Evolutionary conservation across 176 grass and related monocot species (phyloP).

Genomic region (Chrysopogon serrulatus): DNA sequence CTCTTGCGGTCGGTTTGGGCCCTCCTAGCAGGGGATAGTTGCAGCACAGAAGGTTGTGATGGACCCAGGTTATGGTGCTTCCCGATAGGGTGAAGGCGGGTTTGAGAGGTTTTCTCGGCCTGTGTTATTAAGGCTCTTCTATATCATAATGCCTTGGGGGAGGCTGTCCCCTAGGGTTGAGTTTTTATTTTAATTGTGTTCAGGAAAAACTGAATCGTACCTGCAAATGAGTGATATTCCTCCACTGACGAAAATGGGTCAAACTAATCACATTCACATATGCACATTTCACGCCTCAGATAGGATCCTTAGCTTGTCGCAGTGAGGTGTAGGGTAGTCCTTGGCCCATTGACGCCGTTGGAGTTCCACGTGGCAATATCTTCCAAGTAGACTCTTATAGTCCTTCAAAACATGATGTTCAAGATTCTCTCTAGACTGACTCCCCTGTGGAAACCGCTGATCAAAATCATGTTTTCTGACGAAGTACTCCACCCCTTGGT

Average conservation of each 20-base stretch:
- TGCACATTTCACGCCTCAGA: conserved; percentile 32
- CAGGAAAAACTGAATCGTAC: neutral
- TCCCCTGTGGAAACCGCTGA: conserved; percentile 57
- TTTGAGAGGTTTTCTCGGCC: neutral
- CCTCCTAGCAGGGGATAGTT: neutral
- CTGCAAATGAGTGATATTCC: neutral
- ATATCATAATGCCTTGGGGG: neutral
- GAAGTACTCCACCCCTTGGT: conserved; percentile 73
- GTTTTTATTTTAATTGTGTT: neutral
- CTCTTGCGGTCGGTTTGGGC: neutral
- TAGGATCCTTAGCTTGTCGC: conserved; percentile 63
- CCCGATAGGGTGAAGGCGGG: neutral
- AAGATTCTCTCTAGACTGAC: conserved; percentile 56
- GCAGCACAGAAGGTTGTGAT: neutral
- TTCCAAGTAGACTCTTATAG: conserved; percentile 53
- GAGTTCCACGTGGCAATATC: conserved; percentile 62
- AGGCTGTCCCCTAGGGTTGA: neutral
- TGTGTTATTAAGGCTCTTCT: neutral
- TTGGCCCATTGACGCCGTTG: conserved; percentile 57
- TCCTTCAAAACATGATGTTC: conserved; percentile 73
- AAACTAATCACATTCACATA: conserved; percentile 29
- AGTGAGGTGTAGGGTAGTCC: conserved; percentile 66
- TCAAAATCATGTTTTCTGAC: conserved; percentile 85
- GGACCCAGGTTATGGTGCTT: neutral
- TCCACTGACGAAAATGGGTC: neutral